Evolutionary conservation across 805 yeast species (phyloP).

Genomic region (Komagataella pseudopastoris): DNA sequence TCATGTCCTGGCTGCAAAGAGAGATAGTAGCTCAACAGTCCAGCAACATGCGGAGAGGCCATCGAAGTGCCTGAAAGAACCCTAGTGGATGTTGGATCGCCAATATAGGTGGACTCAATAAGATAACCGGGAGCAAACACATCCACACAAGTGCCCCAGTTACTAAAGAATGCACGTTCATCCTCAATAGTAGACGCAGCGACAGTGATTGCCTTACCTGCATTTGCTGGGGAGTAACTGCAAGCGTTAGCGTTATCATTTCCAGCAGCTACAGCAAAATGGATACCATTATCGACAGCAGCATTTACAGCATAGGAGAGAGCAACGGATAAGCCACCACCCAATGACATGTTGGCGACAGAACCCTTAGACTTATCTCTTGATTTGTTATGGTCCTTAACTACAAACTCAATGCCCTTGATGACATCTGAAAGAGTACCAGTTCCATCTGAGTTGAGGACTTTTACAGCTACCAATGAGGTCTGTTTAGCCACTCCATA

Average conservation of each 20-base stretch:
- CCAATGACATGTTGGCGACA: conserved; percentile 72
- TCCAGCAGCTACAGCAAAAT: conserved; percentile 79
- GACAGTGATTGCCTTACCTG: conserved; percentile 57
- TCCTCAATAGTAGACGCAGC: conserved; percentile 76
- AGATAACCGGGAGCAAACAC: conserved; percentile 72
- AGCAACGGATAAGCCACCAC: conserved; percentile 53
- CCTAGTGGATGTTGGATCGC: neutral
- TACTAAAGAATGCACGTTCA: conserved; percentile 69
- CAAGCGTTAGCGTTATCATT: conserved; percentile 73
- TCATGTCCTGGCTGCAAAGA: neutral
- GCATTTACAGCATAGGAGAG: conserved; percentile 68
- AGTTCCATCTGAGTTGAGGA: conserved; percentile 50
- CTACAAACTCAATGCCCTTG: conserved; percentile 55
- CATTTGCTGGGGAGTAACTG: conserved; percentile 71
- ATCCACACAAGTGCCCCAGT: conserved; percentile 89
- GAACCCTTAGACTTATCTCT: conserved; percentile 24
- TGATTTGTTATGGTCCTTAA: conserved; percentile 29
- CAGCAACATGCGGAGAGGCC: conserved; percentile 67
- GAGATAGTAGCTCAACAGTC: conserved; percentile 17
- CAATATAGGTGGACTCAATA: conserved; percentile 31
- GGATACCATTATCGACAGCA: conserved; percentile 59
- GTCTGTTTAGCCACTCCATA: conserved; percentile 79
- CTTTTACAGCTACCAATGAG: conserved; percentile 59
- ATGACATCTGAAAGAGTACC: conserved; percentile 59
- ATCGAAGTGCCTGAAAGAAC: conserved; percentile 39